These are phyloP conservation scores for Thraustochytrium striatum DNA, from an alignment of 352 stramenopile genomes.

Conservation along the genomic window DNA sequence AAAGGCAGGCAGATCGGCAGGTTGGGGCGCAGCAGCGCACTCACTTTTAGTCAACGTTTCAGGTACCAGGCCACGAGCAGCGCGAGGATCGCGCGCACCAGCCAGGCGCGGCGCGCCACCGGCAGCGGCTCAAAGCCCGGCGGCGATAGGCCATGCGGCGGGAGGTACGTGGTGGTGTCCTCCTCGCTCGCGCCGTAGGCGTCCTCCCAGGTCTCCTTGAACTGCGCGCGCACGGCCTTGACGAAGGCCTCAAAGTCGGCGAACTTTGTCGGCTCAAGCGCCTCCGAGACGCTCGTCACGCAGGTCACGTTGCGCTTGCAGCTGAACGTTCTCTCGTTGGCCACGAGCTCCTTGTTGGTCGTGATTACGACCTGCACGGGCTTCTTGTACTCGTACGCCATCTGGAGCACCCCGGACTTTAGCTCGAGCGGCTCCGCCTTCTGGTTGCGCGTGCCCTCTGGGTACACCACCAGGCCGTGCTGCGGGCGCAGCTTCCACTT, in stretches of 20 bases:
- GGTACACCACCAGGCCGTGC: conserved; percentile 44
- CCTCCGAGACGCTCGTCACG: conserved; percentile 24
- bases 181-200: conserved; percentile 5
- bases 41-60: no score
- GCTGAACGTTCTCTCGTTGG: conserved; percentile 32
- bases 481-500: conserved; percentile 33
- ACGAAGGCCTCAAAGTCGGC: conserved; percentile 41
- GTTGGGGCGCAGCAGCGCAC: no score
- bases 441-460: conserved; percentile 42
- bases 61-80: neutral
- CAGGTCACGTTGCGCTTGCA: conserved; percentile 38
- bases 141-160: conserved; percentile 3
- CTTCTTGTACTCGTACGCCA: conserved; percentile 45
- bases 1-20: no score
- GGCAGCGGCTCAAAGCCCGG: conserved; percentile 2
- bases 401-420: conserved; percentile 47
- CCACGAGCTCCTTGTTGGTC: conserved; percentile 45
- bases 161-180: conserved; percentile 1
- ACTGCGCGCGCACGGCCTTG: conserved; percentile 30
- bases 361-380: conserved; percentile 40
- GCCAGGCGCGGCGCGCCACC: neutral
- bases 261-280: conserved; percentile 19
- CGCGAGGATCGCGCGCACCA: conserved; percentile 8
- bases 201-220: conserved; percentile 28
- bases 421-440: conserved; percentile 26